Base-by-base conservation (phyloP, 495 filamentous ascomycete genomes). In the Lepraria neglecta region DNA sequence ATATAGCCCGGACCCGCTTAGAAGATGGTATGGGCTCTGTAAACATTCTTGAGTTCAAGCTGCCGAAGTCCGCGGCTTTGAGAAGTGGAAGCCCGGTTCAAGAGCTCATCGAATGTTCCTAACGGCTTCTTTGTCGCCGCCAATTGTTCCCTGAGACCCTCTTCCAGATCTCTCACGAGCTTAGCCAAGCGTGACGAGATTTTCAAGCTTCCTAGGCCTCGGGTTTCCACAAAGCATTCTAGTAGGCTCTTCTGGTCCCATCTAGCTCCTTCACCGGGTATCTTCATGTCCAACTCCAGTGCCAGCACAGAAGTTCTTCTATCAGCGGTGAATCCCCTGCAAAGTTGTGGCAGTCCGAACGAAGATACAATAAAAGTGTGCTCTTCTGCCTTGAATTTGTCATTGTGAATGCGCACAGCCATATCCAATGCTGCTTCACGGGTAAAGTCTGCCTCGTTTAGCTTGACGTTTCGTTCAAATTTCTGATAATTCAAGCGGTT, bases 171-270 rank as follows among this genome's bases (percentile, higher is more conserved):
- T n/a, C 17, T 14, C 6, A 27, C 50, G n/a, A 53, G 30, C 50
- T 33, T 53, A 9, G 30, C 27, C 19, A 53, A 9, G 19, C 7
- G 15, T 53, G 31, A n/a, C 2, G 50, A 31, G 7, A 19, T 19
- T 19, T 38, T 53, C 28, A 53, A 27, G 33, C 15, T 19, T 33
- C 5, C 30, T 7, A 35, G 9, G 30, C 50, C 50, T n/a, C 17
- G 50, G 17, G 30, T 53, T 19, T 53, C 50, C 4, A 38, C 50
- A 53, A 53, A 53, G 50, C 30, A 53, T 30, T 53, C 50, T 15
- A 53, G 10, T 3, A 53, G 50, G 30, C 50, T 27, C 10, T 53
- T 53, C n/a, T 35, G 50, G 30, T 53, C 50, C 50, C 50, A 53
- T 27, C n/a, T 21, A 17, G 31, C 30, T 53, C 50, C 50, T 53